A percentile compares a stretch with the other conserved stretches of the same genome.
Conservation (phyloP, 1,139 yeast genomes). For the Hansenula sp. region DNA sequence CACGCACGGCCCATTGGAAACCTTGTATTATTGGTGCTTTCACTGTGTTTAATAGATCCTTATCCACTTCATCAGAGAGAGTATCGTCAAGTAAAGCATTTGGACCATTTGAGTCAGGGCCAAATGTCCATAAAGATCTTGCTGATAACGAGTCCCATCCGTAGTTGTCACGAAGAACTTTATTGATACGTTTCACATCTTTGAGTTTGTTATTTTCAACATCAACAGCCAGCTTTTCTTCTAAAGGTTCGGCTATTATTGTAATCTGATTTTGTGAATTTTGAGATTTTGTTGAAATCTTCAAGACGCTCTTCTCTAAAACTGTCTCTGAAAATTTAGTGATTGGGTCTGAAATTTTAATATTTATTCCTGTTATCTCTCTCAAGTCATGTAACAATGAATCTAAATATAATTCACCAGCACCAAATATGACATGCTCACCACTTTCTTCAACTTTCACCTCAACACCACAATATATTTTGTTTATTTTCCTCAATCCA, state of each 20-base stretch:
- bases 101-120: constrained; percentile 52
- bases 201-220: constrained; percentile 49
- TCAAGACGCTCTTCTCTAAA: constrained; percentile 59
- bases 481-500: constrained; percentile 59
- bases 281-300: constrained; percentile 54
- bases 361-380: constrained; percentile 56
- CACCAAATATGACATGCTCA: constrained; percentile 73
- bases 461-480: constrained; percentile 60
- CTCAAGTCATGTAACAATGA: constrained; percentile 78
- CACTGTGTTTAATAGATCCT: constrained; percentile 38
- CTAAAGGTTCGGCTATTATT: constrained; percentile 75
- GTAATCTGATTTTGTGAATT: constrained; percentile 58
- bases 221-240: constrained; percentile 49
- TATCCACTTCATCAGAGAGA: constrained; percentile 65
- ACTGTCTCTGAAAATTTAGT: constrained; percentile 80
- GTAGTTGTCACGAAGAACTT: constrained; percentile 50
- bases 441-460: constrained; percentile 85
- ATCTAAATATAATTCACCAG: constrained; percentile 88
- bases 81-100: constrained; percentile 78
- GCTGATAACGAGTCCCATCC: constrained; percentile 86
- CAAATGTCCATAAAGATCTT: constrained; percentile 78
- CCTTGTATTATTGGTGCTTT: constrained; percentile 66
- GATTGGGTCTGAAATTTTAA: constrained; percentile 83
- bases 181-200: constrained; percentile 36
- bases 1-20: constrained; percentile 76